Base-by-base conservation (phyloP, 2,329 filamentous ascomycete genomes). In the Fusarium torreyae region DNA sequence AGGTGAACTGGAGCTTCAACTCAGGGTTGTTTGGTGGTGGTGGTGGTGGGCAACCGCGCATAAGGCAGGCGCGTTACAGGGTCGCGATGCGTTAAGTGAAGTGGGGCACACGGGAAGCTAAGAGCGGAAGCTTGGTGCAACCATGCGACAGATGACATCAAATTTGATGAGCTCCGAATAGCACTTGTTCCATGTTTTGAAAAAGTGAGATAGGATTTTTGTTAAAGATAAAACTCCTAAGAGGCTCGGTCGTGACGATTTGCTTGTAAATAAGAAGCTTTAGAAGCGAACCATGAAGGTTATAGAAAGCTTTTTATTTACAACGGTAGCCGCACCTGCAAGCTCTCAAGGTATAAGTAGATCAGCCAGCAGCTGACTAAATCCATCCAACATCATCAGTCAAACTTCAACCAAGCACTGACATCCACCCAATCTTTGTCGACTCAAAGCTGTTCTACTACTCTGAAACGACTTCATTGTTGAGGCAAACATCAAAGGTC, bases 91-190 rank as follows among this genome's bases (percentile, higher is more conserved):
- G 39, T 43, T 43, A 55, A 39, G 40, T 18, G 39, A 48, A 49
- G 69, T 72, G 69, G 69, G 57, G 56, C 66, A 49, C 24, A 20
- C 6, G 18, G 13, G 48, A 63, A 53, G 64, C 56, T 42, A 48
- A 59, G 26, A 31, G n/a, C 26, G 36, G 40, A 43, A 68, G 63
- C 52, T 65, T 33, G 17, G 24, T 44, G 56, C 33, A 31, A 20
- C 40, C 36, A 43, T 52, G 46, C 22, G 40, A 49, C 39, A 48
- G 36, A 48, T 65, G 59, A 57, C 64, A 69, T 69, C 42, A 64
- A 53, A 43, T 39, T 18, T 49, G 31, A 50, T 34, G 22, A 53
- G 28, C 34, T 51, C n/a, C 26, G 42, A 36, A 46, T 9, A 22
- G 15, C 28, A 49, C n/a, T 43, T 18, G 36, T 28, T 10, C 8